A percentile compares a stretch with the other conserved stretches of the same genome.
Conservation (phyloP, 208 protist genomes). For the Trypanosoma lewisi region DNA sequence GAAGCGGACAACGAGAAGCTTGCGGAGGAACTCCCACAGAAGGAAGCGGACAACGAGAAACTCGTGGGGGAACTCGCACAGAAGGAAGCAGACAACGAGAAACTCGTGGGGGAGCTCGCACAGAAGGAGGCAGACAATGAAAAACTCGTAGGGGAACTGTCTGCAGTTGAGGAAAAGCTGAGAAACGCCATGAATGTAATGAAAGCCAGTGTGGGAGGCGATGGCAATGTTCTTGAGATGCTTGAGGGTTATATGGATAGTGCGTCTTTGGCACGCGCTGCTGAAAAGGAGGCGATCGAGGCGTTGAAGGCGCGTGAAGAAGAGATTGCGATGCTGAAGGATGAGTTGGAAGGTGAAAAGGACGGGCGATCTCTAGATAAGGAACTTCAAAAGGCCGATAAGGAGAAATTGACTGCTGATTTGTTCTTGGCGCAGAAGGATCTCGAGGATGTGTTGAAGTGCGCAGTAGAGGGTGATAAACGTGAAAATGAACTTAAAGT, state of each 20-base stretch:
- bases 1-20: constrained; percentile 27
- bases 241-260: constrained; percentile 39
- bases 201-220: neutral
- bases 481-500: neutral
- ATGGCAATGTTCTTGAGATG: constrained; percentile 30
- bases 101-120: constrained; percentile 25
- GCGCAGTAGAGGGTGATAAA: constrained; percentile 18
- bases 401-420: constrained; percentile 5
- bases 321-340: constrained; percentile 29
- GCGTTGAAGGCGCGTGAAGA: constrained; percentile 31
- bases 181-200: constrained; percentile 20
- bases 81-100: constrained; percentile 5
- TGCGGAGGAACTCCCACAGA: constrained; percentile 23
- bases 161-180: constrained; percentile 25
- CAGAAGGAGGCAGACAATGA: constrained; percentile 27
- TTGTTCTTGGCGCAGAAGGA: neutral
- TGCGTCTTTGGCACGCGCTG: constrained; percentile 24
- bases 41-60: constrained; percentile 2
- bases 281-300: constrained; percentile 28
- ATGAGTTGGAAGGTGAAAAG: constrained; percentile 15
- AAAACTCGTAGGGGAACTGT: constrained; percentile 23
- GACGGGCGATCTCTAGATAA: constrained; percentile 29
- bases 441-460: neutral
- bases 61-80: constrained; percentile 10
- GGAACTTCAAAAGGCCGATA: constrained; percentile 27